Conservation (phyloP, 202 grass and related monocot genomes). For the Schoenoplectus tabernaemontani region DNA sequence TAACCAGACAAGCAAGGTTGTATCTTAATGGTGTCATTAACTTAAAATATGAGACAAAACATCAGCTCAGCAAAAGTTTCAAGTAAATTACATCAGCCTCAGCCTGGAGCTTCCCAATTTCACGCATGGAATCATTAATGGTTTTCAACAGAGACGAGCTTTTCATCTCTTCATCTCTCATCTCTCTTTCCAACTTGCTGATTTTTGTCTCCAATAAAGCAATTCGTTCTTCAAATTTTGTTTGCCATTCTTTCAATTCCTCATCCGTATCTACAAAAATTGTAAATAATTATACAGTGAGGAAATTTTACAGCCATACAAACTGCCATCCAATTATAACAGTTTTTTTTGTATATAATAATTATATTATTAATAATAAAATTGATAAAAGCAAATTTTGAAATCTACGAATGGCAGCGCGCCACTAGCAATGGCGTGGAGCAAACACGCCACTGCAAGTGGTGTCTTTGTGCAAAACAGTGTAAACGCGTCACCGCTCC, state of each 20-base stretch:
- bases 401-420: no score
- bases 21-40: not conserved
- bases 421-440: no score
- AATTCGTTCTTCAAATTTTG: conserved; percentile 96
- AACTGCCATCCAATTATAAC: not conserved
- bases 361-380: no score
- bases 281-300: conserved; percentile 21
- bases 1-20: not conserved
- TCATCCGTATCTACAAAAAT: conserved; percentile 70
- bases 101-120: conserved; percentile 85
- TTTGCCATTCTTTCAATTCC: conserved; percentile 91
- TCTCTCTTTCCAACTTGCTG: conserved; percentile 68
- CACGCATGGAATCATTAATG: conserved; percentile 38
- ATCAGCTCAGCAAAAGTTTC: conserved; percentile 11
- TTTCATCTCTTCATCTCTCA: conserved; percentile 51
- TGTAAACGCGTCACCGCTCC: no score
- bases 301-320: not conserved
- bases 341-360: no score
- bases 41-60: not conserved
- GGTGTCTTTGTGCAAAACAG: no score
- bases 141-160: conserved; percentile 25
- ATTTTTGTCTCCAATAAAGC: conserved; percentile 61
- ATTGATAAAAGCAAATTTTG: no score
- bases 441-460: no score
- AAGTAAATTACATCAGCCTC: conserved; percentile 72